A percentile compares a stretch with the other conserved stretches of the same genome.
Conservation (phyloP, 2,329 filamentous ascomycete genomes). For the Pseudogymnoascus sp. region DNA sequence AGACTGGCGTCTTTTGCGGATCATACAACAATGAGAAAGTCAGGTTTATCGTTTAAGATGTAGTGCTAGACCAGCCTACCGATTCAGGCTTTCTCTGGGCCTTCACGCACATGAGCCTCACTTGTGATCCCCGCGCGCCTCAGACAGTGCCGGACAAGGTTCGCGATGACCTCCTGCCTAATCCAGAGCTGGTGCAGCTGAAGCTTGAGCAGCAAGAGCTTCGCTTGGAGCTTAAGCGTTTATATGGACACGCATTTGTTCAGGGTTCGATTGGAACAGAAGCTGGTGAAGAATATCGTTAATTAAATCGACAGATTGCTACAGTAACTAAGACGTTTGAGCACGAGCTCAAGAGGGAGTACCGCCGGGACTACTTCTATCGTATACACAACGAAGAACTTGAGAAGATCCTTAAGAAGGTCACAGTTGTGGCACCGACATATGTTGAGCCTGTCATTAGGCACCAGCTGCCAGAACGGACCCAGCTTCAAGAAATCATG, state of each 20-base stretch:
- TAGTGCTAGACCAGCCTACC: constrained; percentile 13
- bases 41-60: constrained; percentile 21
- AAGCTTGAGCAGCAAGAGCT: constrained; percentile 14
- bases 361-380: too few relatives aligned
- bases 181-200: constrained; percentile 11
- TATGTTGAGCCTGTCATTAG: too few relatives aligned
- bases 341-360: too few relatives aligned
- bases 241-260: neutral
- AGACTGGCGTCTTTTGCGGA: constrained; percentile 15
- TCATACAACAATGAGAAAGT: constrained; percentile 16
- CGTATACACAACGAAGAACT: too few relatives aligned
- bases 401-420: too few relatives aligned
- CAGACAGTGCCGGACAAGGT: constrained; percentile 15
- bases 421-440: too few relatives aligned
- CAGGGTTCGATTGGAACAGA: neutral
- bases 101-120: constrained; percentile 21
- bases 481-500: too few relatives aligned
- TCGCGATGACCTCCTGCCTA: constrained; percentile 12
- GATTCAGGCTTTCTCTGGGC: constrained; percentile 13
- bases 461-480: too few relatives aligned
- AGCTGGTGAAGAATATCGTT: too few relatives aligned
- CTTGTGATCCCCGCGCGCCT: neutral
- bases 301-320: too few relatives aligned
- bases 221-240: neutral
- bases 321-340: too few relatives aligned